phyloP scores from a whole-genome alignment of 768 basidiomycete species.

The Hemileccinum impolitum region DNA sequence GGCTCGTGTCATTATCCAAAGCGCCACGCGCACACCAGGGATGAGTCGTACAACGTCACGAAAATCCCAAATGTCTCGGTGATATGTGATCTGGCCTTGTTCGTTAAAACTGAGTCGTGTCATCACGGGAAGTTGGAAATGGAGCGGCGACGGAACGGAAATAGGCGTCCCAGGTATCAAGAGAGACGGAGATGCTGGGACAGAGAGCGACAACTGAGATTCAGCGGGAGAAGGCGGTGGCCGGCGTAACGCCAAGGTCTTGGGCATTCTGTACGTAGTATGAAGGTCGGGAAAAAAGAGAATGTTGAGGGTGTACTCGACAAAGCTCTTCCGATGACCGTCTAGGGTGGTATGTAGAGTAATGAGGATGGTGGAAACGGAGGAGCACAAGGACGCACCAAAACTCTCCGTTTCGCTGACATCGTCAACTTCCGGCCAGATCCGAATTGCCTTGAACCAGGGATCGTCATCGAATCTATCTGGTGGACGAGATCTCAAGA shows the following conservation, averaged over 20 bases:
- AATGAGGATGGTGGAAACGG: background rate
- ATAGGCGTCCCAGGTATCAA: slow-evolving; percentile 57
- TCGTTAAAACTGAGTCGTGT: slow-evolving; percentile 79
- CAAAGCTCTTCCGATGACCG: slow-evolving; percentile 67
- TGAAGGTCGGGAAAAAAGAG: slow-evolving; percentile 73
- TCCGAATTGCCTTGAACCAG: slow-evolving; percentile 61
- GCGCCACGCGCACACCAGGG: slow-evolving; percentile 62
- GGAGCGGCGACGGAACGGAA: slow-evolving; percentile 65
- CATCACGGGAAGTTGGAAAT: slow-evolving; percentile 67
- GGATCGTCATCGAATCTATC: slow-evolving; percentile 30
- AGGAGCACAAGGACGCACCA: slow-evolving; percentile 41
- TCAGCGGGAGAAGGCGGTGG: slow-evolving; percentile 31
- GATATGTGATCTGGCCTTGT: slow-evolving; percentile 73
- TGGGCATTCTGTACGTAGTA: slow-evolving; percentile 38
- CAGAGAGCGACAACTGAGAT: slow-evolving; percentile 25
- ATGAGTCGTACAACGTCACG: slow-evolving; percentile 72
- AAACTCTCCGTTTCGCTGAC: slow-evolving; percentile 78
- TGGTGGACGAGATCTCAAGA: slow-evolving; percentile 43
- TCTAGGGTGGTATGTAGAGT: slow-evolving; percentile 39
- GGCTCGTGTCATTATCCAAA: slow-evolving; percentile 67
- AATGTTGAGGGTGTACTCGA: slow-evolving; percentile 78
- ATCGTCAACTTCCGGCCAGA: slow-evolving; percentile 75
- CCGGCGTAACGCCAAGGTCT: slow-evolving; percentile 36
- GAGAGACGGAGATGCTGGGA: slow-evolving; percentile 44
- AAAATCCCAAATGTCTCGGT: slow-evolving; percentile 80